These are phyloP conservation scores for Mycena alexandri DNA, from an alignment of 768 basidiomycete species.

Conservation along the genomic window DNA sequence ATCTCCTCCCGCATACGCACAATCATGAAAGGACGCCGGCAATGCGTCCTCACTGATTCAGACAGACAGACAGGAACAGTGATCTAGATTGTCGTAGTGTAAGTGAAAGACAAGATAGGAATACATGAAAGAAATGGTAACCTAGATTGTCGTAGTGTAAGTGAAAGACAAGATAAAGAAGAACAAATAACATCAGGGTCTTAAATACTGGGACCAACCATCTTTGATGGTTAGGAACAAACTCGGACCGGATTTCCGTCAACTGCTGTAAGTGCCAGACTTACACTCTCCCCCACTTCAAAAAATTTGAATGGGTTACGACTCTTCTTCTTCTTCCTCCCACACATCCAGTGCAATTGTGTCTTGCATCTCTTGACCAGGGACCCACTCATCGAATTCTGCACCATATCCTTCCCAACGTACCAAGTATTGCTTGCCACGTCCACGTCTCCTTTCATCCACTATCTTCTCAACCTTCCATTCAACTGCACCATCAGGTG, in stretches of 20 bases:
- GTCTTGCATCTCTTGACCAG: conserved; percentile 39
- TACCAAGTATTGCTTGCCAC: conserved; percentile 48
- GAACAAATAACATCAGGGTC: too few species aligned
- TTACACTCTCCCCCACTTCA: conserved; percentile 4
- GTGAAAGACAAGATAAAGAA: too few species aligned
- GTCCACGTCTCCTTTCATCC: conserved; percentile 30
- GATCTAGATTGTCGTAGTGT: too few species aligned
- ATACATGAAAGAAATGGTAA: too few species aligned
- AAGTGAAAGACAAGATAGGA: too few species aligned
- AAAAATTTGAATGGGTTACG: conserved; percentile 7
- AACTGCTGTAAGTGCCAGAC: not conserved
- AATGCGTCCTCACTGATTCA: too few species aligned
- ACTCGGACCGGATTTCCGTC: too few species aligned
- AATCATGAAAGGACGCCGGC: too few species aligned
- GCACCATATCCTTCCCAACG: conserved; percentile 47
- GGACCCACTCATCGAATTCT: conserved; percentile 47
- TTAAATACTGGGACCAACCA: too few species aligned
- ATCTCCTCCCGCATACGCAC: conserved; percentile 7
- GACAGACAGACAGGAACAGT: too few species aligned
- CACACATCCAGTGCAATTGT: conserved; percentile 40
- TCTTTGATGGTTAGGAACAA: too few species aligned
- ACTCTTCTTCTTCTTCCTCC: not conserved
- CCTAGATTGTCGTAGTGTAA: too few species aligned
- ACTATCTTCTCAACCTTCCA: conserved; percentile 10
- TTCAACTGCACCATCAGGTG: conserved; percentile 21